These are phyloP conservation scores for Miamiensis avidus DNA, from an alignment of 169 alveolate species.

Conservation along the genomic window DNA sequence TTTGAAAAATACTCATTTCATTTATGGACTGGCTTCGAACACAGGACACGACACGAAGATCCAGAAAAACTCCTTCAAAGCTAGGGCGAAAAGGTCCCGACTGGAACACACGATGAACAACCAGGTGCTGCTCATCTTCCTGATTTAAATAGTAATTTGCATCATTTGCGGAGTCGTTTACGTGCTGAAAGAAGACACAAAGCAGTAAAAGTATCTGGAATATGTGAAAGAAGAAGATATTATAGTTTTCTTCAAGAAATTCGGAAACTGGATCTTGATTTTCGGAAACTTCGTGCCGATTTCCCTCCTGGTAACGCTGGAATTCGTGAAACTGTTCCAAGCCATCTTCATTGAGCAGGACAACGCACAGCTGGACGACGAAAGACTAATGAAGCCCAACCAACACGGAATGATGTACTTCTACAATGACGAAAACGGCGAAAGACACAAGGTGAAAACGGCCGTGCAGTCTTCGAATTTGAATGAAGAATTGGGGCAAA, in stretches of 20 bases:
- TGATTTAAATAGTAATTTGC: slow-evolving; percentile 59
- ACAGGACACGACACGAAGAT: slow-evolving; percentile 62
- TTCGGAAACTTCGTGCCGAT: slow-evolving; percentile 92
- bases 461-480: slow-evolving; percentile 78
- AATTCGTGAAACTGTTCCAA: slow-evolving; percentile 92
- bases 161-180: slow-evolving; percentile 59
- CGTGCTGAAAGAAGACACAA: slow-evolving; percentile 49
- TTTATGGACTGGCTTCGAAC: slow-evolving; percentile 74
- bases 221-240: slow-evolving; percentile 13
- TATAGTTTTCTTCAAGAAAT: slow-evolving; percentile 41
- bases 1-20: slow-evolving; percentile 74
- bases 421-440: slow-evolving; percentile 10
- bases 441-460: slow-evolving; percentile 25
- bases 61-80: slow-evolving; percentile 52
- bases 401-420: background rate
- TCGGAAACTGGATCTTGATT: slow-evolving; percentile 84
- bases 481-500: slow-evolving; percentile 95
- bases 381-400: too few relatives aligned
- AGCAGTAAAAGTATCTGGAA: slow-evolving; percentile 49
- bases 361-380: slow-evolving; percentile 45
- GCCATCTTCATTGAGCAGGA: slow-evolving; percentile 90
- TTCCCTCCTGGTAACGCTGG: slow-evolving; percentile 94
- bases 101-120: slow-evolving; percentile 75
- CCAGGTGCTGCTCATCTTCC: slow-evolving; percentile 71
- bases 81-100: slow-evolving; percentile 73